Evolutionary conservation across 2,329 filamentous ascomycete species (phyloP).

Genomic region (Arthrobotrys sinensis): DNA sequence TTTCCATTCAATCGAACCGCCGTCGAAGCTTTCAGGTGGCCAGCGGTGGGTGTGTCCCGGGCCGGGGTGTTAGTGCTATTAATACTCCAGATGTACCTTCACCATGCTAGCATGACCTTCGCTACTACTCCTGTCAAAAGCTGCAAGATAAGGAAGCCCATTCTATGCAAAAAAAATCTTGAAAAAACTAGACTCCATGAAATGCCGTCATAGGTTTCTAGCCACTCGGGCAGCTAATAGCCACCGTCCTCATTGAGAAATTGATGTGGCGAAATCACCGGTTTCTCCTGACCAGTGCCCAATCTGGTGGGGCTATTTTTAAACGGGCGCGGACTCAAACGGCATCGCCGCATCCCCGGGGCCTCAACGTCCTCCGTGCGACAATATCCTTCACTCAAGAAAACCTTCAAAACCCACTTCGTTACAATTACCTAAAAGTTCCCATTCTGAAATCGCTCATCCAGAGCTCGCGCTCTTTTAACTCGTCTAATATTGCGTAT

Average conservation of each 20-base stretch:
- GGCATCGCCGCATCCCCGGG: conserved; percentile 56
- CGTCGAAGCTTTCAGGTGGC: too few relatives aligned
- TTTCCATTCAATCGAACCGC: background rate
- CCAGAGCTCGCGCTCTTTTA: conserved; percentile 3
- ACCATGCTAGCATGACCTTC: background rate
- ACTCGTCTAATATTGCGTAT: background rate
- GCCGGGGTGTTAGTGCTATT: conserved; percentile 26
- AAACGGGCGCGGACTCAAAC: background rate
- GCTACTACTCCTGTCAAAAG: conserved; percentile 1
- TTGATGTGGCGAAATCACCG: conserved; percentile 7
- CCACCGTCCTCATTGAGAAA: conserved; percentile 5
- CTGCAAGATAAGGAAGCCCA: conserved; percentile 12
- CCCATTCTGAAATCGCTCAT: conserved; percentile 6
- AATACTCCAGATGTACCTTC: background rate
- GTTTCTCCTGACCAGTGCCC: background rate
- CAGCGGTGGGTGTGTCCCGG: too few relatives aligned
- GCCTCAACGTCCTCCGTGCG: conserved; percentile 48
- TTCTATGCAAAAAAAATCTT: background rate
- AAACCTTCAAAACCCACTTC: background rate
- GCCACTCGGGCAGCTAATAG: conserved; percentile 25
- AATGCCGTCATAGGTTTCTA: conserved; percentile 38
- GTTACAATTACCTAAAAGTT: conserved; percentile 44
- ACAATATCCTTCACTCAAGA: background rate
- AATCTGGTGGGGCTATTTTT: background rate
- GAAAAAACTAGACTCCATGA: background rate